Evolutionary conservation across 352 stramenopile species (phyloP).

Genomic region (Globisporangium nunn): DNA sequence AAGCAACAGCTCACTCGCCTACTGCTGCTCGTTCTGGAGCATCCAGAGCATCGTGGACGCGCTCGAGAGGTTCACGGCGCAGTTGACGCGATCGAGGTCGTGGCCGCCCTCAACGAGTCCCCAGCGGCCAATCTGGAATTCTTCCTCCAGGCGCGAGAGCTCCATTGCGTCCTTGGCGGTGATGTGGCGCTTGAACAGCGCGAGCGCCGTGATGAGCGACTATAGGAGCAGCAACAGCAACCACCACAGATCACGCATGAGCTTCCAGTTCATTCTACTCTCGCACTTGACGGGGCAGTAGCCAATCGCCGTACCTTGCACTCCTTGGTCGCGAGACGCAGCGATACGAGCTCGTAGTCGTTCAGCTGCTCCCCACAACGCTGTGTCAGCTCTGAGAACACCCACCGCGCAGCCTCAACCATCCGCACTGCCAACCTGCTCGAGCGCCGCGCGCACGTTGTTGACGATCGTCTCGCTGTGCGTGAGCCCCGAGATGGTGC

Average conservation of each 20-base stretch:
- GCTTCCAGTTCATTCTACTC: background rate
- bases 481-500: constrained; percentile 54
- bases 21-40: constrained; percentile 62
- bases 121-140: constrained; percentile 87
- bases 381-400: background rate
- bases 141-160: constrained; percentile 75
- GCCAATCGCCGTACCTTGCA: constrained; percentile 50
- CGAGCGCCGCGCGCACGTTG: constrained; percentile 56
- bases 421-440: constrained; percentile 26
- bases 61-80: constrained; percentile 72
- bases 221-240: constrained; percentile 6
- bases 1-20: constrained; percentile 3
- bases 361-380: constrained; percentile 26
- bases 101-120: constrained; percentile 85
- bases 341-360: constrained; percentile 69
- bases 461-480: constrained; percentile 55
- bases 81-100: constrained; percentile 86
- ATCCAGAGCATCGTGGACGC: constrained; percentile 82
- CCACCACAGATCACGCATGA: background rate
- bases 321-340: constrained; percentile 75
- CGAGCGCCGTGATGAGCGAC: constrained; percentile 79
- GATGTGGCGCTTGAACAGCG: constrained; percentile 80
- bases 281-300: too few relatives aligned
- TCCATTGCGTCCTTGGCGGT: constrained; percentile 83
- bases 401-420: background rate